Conservation (phyloP, 495 filamentous ascomycete species). For the Neurospora sp. region DNA sequence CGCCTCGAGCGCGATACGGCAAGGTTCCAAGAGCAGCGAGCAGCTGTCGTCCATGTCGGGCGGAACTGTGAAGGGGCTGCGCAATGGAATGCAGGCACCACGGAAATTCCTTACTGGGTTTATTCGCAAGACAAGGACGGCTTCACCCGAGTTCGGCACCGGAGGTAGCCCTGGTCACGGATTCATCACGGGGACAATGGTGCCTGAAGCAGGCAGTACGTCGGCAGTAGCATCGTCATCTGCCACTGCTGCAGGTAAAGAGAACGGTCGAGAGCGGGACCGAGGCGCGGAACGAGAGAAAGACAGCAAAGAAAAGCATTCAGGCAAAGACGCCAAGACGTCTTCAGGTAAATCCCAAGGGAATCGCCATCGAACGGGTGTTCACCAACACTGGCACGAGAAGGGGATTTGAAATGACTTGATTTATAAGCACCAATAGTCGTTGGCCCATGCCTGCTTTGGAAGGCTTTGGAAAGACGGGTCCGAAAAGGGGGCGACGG, state of each 20-base stretch:
- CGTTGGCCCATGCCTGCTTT: neutral
- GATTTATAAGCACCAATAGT: neutral
- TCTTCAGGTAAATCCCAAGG: neutral
- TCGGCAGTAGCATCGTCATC: slow-evolving; percentile 4
- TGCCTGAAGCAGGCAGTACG: neutral
- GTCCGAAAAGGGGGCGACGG: neutral
- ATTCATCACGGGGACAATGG: neutral
- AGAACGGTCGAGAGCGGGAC: slow-evolving; percentile 19
- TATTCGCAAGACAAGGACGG: slow-evolving; percentile 30
- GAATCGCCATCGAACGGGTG: neutral
- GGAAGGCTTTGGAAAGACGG: neutral
- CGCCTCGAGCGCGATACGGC: slow-evolving; percentile 28
- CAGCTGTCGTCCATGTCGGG: slow-evolving; percentile 13
- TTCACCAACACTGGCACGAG: neutral
- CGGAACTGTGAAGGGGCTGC: slow-evolving; percentile 27
- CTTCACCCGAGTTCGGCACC: slow-evolving; percentile 10
- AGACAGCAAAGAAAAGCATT: slow-evolving; percentile 10
- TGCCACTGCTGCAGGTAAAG: neutral
- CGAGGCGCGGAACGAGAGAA: slow-evolving; percentile 25
- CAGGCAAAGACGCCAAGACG: neutral
- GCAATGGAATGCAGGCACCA: slow-evolving; percentile 26
- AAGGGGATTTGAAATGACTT: neutral
- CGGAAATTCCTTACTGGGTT: slow-evolving; percentile 40
- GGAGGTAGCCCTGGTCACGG: neutral
- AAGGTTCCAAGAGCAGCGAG: slow-evolving; percentile 29